Conservation (phyloP, 2,329 filamentous ascomycete genomes). For the Aureobasidium musti region DNA sequence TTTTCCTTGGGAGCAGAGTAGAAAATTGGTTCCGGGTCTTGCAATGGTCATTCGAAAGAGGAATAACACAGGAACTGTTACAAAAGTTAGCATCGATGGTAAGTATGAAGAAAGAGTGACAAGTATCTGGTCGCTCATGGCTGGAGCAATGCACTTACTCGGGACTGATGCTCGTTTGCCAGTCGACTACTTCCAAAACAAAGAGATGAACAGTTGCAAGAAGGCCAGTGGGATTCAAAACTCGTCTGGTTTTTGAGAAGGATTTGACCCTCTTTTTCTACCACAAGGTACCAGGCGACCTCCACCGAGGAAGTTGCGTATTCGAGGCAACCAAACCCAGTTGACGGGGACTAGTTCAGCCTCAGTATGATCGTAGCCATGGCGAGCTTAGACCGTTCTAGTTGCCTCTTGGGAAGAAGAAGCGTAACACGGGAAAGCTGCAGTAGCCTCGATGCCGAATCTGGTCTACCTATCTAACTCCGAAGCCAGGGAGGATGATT, state of each 20-base stretch:
- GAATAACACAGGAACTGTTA: constrained; percentile 2
- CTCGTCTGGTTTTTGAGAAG: constrained; percentile 24
- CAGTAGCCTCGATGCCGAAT: constrained; percentile 28
- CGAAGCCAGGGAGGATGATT: constrained; percentile 29
- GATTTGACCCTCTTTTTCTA: constrained; percentile 26
- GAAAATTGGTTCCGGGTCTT: background rate
- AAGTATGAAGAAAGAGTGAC: background rate
- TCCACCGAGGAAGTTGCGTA: constrained; percentile 27
- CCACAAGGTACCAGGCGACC: constrained; percentile 24
- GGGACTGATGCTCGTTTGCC: background rate
- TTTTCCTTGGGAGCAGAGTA: background rate
- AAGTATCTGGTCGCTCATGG: background rate
- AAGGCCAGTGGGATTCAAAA: constrained; percentile 5
- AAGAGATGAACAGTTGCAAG: constrained; percentile 6
- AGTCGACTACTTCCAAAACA: constrained; percentile 5
- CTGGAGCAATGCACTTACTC: background rate
- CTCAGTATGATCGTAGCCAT: constrained; percentile 26
- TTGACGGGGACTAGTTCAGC: constrained; percentile 27
- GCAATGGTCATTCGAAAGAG: background rate
- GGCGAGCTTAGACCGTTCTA: constrained; percentile 24
- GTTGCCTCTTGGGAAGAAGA: constrained; percentile 22
- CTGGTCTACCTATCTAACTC: constrained; percentile 24
- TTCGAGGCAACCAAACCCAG: constrained; percentile 27
- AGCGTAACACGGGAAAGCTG: constrained; percentile 27
- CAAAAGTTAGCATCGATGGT: background rate